These are phyloP conservation scores for Monosporozyma yasuniensis DNA, from an alignment of 805 yeast species.

Conservation along the genomic window DNA sequence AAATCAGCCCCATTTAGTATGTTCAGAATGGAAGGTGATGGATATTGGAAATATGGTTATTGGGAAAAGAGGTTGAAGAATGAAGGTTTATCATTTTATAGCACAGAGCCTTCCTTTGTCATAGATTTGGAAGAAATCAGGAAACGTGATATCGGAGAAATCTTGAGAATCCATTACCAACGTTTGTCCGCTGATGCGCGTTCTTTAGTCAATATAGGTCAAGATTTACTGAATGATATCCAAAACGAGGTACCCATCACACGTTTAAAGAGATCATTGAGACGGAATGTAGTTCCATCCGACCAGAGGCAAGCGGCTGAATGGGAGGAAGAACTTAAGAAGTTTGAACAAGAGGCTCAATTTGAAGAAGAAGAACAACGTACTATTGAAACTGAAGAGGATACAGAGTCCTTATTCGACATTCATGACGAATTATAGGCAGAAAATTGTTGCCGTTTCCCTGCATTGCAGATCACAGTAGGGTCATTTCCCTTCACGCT, in stretches of 20 bases:
- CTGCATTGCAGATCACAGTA: neutral
- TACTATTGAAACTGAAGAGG: neutral
- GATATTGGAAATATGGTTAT: constrained; percentile 88
- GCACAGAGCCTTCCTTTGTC: constrained; percentile 77
- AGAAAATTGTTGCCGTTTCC: neutral
- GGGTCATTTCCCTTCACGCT: neutral
- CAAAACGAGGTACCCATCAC: constrained; percentile 43
- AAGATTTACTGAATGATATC: constrained; percentile 85
- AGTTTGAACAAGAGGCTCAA: neutral
- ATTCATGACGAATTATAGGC: constrained; percentile 6
- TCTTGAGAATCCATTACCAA: constrained; percentile 77
- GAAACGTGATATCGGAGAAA: constrained; percentile 63
- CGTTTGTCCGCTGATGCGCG: constrained; percentile 66
- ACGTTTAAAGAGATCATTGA: neutral
- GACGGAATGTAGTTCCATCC: neutral
- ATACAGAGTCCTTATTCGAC: neutral
- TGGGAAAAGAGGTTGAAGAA: constrained; percentile 61
- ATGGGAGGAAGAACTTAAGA: neutral
- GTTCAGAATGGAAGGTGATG: constrained; percentile 72
- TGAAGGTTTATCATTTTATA: constrained; percentile 50
- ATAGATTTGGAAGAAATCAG: constrained; percentile 68
- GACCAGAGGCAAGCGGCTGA: neutral
- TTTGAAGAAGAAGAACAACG: neutral
- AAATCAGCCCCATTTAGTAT: constrained; percentile 47
- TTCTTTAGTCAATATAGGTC: constrained; percentile 78